phyloP scores from a whole-genome alignment of 306 rosid genomes.

The Trifolium fragiferum region DNA sequence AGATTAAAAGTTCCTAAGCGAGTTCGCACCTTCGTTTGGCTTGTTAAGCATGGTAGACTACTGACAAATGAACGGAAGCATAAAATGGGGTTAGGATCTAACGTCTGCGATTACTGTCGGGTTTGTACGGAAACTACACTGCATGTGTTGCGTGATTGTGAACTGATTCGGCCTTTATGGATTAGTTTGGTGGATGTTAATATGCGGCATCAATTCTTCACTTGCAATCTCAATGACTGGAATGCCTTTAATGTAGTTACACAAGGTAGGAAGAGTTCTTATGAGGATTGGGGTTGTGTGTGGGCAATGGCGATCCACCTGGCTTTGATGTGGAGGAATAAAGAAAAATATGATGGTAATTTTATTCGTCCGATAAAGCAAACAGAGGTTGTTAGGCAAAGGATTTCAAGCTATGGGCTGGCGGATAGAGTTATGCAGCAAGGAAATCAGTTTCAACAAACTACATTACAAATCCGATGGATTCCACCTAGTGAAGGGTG shows the following conservation, averaged over 20 bases:
- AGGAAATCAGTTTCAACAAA: fast-evolving
- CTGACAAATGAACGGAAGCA: not conserved
- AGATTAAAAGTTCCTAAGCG: not conserved
- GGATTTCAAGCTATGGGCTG: no score
- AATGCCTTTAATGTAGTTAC: not conserved
- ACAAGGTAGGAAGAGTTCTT: fast-evolving
- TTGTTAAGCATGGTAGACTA: not conserved
- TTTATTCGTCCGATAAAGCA: not conserved
- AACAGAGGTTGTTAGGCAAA: no score
- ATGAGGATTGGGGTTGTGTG: not conserved
- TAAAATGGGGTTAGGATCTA: not conserved
- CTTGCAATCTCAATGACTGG: not conserved
- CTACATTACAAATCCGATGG: not conserved
- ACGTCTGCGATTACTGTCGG: not conserved
- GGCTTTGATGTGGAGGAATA: not conserved
- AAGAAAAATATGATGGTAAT: not conserved
- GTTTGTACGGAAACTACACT: not conserved
- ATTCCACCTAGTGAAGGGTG: not conserved
- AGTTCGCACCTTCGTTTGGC: not conserved
- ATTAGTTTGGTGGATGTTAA: not conserved
- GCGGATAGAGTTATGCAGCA: not conserved
- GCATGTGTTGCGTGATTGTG: not conserved
- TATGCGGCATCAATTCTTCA: no score
- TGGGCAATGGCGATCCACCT: not conserved
- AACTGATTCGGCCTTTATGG: not conserved